phyloP scores from a whole-genome alignment of 2,329 filamentous ascomycete species.

The Helotiales sp. region DNA sequence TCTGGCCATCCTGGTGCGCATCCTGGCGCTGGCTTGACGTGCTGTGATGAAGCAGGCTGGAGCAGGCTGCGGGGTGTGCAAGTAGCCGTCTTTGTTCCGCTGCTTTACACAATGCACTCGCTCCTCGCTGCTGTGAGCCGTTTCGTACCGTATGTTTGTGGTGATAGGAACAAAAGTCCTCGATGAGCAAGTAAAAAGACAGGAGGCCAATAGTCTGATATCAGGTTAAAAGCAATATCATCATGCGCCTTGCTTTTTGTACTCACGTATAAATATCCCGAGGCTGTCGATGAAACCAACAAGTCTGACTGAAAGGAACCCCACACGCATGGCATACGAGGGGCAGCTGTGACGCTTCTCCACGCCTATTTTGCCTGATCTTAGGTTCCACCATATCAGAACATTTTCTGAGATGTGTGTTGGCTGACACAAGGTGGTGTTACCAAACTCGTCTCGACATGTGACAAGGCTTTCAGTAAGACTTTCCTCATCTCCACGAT shows the following conservation, averaged over 20 bases:
- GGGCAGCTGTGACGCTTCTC: slow-evolving; percentile 7
- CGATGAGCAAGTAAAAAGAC: neutral
- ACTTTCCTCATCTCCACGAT: neutral
- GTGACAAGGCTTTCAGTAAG: neutral
- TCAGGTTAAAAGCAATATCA: slow-evolving; percentile 2
- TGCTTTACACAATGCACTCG: neutral
- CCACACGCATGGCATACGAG: slow-evolving; percentile 19
- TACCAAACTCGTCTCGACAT: neutral
- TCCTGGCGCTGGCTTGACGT: slow-evolving; percentile 13
- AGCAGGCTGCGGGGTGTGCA: slow-evolving; percentile 6
- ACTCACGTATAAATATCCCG: neutral
- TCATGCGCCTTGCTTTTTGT: slow-evolving; percentile 11
- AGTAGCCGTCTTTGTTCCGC: slow-evolving; percentile 2
- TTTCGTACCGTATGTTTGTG: neutral
- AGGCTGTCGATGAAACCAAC: slow-evolving; percentile 22
- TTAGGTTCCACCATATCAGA: neutral
- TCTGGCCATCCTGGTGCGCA: slow-evolving; percentile 16
- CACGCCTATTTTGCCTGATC: slow-evolving; percentile 4
- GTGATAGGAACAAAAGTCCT: neutral
- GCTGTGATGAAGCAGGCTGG: slow-evolving; percentile 19
- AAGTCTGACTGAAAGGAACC: slow-evolving; percentile 13
- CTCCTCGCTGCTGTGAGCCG: neutral
- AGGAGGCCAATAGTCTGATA: neutral
- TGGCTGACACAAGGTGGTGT: neutral
- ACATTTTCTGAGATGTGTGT: neutral